Base-by-base conservation (phyloP, 768 basidiomycete genomes). In the Suillus subluteus region DNA sequence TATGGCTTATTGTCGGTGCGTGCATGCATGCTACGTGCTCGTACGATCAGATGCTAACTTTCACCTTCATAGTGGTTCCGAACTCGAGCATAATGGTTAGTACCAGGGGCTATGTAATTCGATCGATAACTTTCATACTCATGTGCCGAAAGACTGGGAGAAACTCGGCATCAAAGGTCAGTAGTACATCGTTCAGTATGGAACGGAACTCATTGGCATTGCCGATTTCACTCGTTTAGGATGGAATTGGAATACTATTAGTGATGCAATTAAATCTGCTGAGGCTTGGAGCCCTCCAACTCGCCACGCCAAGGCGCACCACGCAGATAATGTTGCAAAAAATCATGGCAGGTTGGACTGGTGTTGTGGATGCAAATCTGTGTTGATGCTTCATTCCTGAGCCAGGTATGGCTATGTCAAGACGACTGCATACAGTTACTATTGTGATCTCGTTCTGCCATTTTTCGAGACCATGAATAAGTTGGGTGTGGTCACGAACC, bases 381-480 rank as follows among this genome's bases (percentile, higher is more conserved):
- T 32, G 11, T 38, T 16, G 23, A 40, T 26, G 3, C 35, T n/a
- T 58, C 18, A 55, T 55, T 32, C 30, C 16, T 9, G 54, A 32
- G 13, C 26, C 9, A 69, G 68, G 59, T 41, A 59, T 13, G 69
- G 68, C 9, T 61, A 66, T 63, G 58, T 70, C 69, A 69, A 69
- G 55, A 66, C 68, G 15, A 56, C 65, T 37, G 68, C 68, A 37
- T 69, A 70, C 44, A 69, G 69, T 43, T 70, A 69, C 65, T 70
- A 66, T 58, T 70, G 61, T 38, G 65, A 66, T 50, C 68, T 70
- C 52, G 62, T 37, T n/a, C 37, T 59, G 5, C 69, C 69, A 41
- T 69, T 69, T 37, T 71, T 66, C 18, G 62, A 38, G 55, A 71
- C 70, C 37, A 68, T 66, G 63, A 71, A 71, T 63, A 66, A 71